phyloP scores from a whole-genome alignment of 2,329 filamentous ascomycete species.

The Thyridium curvatum region DNA sequence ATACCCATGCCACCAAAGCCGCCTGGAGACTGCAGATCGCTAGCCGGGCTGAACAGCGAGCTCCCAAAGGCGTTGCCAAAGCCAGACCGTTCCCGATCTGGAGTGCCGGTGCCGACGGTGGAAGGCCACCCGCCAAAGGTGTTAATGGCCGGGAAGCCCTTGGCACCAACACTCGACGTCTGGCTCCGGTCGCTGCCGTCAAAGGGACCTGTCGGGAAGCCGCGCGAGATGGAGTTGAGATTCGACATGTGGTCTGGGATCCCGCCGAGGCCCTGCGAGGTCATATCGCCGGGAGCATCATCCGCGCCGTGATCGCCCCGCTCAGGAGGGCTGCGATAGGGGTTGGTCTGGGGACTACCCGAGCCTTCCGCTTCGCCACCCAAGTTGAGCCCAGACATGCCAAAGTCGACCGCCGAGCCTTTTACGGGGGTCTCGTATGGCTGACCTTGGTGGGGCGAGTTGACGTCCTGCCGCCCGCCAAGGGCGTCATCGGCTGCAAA shows the following conservation, averaged over 20 bases:
- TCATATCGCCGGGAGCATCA: constrained; percentile 34
- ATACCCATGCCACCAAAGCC: constrained; percentile 52
- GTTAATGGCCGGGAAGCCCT: constrained; percentile 60
- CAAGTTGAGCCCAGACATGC: constrained; percentile 54
- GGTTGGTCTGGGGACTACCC: constrained; percentile 90
- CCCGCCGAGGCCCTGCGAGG: constrained; percentile 42
- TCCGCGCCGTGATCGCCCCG: constrained; percentile 40
- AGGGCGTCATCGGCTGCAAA: constrained; percentile 67
- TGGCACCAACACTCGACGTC: constrained; percentile 80
- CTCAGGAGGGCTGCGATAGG: constrained; percentile 85
- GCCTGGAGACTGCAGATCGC: constrained; percentile 69
- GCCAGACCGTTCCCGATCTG: constrained; percentile 56
- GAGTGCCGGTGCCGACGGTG: constrained; percentile 55
- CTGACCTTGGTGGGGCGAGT: constrained; percentile 33
- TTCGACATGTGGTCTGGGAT: constrained; percentile 35
- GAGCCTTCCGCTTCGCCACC: constrained; percentile 60
- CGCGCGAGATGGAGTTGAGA: constrained; percentile 50
- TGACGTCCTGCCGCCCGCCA: constrained; percentile 68
- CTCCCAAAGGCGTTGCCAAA: constrained; percentile 64
- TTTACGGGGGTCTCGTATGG: constrained; percentile 50
- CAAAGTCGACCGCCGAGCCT: constrained; percentile 50
- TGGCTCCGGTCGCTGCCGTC: constrained; percentile 86
- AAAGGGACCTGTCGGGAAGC: constrained; percentile 41
- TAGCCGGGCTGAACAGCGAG: constrained; percentile 71
- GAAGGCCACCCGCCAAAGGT: constrained; percentile 58